phyloP scores from a whole-genome alignment of 352 stramenopile genomes.

The Pythium grandisporangium region DNA sequence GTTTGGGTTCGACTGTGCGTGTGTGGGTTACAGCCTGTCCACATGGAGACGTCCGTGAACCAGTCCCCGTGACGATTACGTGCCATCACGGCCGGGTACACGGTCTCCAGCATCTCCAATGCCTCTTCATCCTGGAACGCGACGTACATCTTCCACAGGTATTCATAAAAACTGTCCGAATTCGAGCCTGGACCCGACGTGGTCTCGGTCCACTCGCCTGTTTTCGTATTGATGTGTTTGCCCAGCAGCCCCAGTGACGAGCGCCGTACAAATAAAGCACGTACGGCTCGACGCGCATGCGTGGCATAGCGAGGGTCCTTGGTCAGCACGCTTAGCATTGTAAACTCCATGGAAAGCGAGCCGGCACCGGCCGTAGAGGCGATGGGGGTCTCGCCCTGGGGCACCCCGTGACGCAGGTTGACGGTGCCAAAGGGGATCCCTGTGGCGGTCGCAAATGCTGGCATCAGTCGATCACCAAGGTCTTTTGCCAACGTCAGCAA shows the following conservation, averaged over 20 bases:
- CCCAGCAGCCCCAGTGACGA: conserved; percentile 88
- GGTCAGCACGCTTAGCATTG: conserved; percentile 88
- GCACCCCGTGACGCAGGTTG: conserved; percentile 89
- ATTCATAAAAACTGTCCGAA: conserved; percentile 98
- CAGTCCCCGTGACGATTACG: conserved; percentile 80
- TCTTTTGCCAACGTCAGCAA: conserved; percentile 92
- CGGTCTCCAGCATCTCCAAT: conserved; percentile 86
- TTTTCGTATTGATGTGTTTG: conserved; percentile 94
- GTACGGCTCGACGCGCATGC: conserved; percentile 50
- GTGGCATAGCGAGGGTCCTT: conserved; percentile 54
- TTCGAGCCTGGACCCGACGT: conserved; percentile 86
- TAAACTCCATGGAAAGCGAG: conserved; percentile 96
- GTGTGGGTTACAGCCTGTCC: conserved; percentile 50
- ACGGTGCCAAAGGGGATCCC: conserved; percentile 97
- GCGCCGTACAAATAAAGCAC: conserved; percentile 67
- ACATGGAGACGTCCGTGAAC: conserved; percentile 84
- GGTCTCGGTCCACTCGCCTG: conserved; percentile 78
- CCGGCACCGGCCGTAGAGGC: conserved; percentile 94
- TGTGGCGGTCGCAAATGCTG: conserved; percentile 94
- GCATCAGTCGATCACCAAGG: conserved; percentile 92
- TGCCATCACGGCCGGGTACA: conserved; percentile 54
- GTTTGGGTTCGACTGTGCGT: too few relatives aligned
- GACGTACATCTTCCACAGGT: conserved; percentile 95
- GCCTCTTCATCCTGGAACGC: conserved; percentile 90
- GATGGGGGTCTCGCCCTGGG: conserved; percentile 90